Percentiles rank a stretch among this genome's conserved stretches.
phyloP scores from a whole-genome alignment of 257 asterid species.

The Solanum appendiculatum region DNA sequence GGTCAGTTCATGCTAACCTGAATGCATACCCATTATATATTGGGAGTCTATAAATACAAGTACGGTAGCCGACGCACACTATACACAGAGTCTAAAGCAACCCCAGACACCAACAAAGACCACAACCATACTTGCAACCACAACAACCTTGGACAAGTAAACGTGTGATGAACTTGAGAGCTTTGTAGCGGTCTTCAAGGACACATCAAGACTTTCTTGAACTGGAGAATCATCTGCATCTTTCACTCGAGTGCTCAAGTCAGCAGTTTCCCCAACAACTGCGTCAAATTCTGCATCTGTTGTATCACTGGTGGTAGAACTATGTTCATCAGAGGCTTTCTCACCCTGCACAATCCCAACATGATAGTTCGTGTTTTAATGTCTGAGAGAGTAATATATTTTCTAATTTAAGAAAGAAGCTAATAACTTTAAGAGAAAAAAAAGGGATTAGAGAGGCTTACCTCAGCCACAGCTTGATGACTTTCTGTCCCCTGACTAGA shows the following conservation, averaged over 20 bases:
- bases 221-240: conserved; percentile 2
- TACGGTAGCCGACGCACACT: not conserved
- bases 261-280: conserved; percentile 1
- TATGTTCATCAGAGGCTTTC: not conserved
- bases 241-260: not conserved
- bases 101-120: conserved; percentile 31
- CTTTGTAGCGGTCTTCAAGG: conserved; percentile 3
- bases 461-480: conserved; percentile 26
- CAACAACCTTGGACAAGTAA: conserved; percentile 34
- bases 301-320: conserved; percentile 1
- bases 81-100: not conserved
- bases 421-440: not conserved
- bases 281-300: not conserved
- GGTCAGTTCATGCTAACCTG: not conserved
- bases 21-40: not conserved
- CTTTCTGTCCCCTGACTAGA: conserved; percentile 10
- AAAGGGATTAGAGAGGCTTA: conserved; percentile 12
- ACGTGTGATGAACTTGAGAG: conserved; percentile 7
- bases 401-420: not conserved
- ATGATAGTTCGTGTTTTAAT: not conserved
- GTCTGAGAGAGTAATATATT: not conserved
- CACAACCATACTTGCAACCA: conserved; percentile 27
- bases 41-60: not conserved
- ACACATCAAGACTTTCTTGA: not conserved
- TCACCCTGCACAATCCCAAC: conserved; percentile 40